These are phyloP conservation scores for Saccharomycopsis hybrid DNA, from an alignment of 1,139 yeast species.

Conservation along the genomic window DNA sequence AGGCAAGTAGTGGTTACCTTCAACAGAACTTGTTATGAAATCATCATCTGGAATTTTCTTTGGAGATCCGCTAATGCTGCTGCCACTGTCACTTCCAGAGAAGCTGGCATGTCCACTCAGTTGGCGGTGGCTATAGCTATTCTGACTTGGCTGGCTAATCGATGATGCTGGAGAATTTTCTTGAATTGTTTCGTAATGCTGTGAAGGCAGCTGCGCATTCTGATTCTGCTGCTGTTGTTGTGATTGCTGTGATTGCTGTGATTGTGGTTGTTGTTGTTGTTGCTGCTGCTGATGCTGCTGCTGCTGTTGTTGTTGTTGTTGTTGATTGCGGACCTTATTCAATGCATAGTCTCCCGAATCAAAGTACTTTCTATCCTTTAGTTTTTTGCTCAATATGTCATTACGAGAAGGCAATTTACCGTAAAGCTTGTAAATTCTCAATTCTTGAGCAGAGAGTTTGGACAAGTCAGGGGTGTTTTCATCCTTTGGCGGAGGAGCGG, in stretches of 20 bases:
- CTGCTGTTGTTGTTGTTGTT: constrained; percentile 7
- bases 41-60: constrained; percentile 19
- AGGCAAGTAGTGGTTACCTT: constrained; percentile 13
- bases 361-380: constrained; percentile 86
- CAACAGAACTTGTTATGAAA: constrained; percentile 18
- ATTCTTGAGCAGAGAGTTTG: constrained; percentile 19
- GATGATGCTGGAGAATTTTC: not conserved
- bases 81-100: constrained; percentile 1
- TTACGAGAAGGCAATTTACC: constrained; percentile 86
- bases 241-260: not conserved
- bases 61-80: constrained; percentile 11
- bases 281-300: not conserved
- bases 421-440: constrained; percentile 64
- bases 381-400: constrained; percentile 71
- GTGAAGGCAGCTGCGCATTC: not conserved
- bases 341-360: constrained; percentile 98
- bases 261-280: not conserved
- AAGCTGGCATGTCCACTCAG: not conserved
- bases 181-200: too few relatives aligned
- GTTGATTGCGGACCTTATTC: constrained; percentile 34
- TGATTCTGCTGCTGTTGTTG: not conserved
- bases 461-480: constrained; percentile 13
- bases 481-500: constrained; percentile 10
- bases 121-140: not conserved
- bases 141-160: not conserved